phyloP scores from a whole-genome alignment of 2,329 filamentous ascomycete genomes.

The Fusarium nanum region DNA sequence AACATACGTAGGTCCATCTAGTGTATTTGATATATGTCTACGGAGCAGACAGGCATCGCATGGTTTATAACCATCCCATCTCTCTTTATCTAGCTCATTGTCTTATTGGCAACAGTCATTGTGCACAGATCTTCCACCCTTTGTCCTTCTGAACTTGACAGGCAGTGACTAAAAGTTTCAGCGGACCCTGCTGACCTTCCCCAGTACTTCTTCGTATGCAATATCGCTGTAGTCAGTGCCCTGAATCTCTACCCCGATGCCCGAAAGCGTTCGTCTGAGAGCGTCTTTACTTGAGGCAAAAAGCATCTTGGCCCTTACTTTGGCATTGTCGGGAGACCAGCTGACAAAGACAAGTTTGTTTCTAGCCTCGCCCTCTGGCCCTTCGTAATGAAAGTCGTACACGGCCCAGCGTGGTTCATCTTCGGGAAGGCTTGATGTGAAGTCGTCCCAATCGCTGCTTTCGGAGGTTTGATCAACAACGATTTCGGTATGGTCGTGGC shows the following conservation, averaged over 20 bases:
- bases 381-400: neutral
- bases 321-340: neutral
- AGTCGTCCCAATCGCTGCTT: neutral
- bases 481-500: accelerated
- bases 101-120: accelerated
- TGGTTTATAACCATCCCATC: too few species aligned
- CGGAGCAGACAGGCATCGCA: accelerated
- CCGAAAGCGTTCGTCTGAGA: accelerated
- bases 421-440: accelerated
- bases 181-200: too few species aligned
- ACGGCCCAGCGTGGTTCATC: neutral
- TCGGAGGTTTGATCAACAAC: neutral
- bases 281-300: neutral
- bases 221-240: accelerated
- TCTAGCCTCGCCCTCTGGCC: accelerated
- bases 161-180: too few species aligned
- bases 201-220: too few species aligned
- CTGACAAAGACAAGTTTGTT: neutral
- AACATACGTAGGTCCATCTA: too few species aligned
- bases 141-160: accelerated
- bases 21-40: too few species aligned
- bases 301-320: accelerated
- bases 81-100: too few species aligned
- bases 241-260: neutral
- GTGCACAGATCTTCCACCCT: too few species aligned